phyloP scores from a whole-genome alignment of 352 stramenopile species.

The Pythium dissimile region DNA sequence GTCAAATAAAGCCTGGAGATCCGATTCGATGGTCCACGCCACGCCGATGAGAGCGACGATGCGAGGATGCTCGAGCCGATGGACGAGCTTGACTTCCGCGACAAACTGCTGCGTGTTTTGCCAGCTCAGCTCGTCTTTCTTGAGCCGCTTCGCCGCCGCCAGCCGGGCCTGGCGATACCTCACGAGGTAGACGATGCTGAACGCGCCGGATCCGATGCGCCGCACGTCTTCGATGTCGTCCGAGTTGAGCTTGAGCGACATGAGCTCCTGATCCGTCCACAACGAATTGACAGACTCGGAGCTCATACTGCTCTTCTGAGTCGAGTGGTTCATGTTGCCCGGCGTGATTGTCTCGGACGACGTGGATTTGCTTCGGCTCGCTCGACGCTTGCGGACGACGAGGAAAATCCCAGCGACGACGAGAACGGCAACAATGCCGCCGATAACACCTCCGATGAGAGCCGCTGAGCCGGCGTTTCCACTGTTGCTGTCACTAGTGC shows the following conservation, averaged over 20 bases:
- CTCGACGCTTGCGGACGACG: background rate
- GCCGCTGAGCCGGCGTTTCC: conserved; percentile 16
- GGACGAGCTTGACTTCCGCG: conserved; percentile 72
- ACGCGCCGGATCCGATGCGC: conserved; percentile 37
- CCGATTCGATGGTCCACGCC: conserved; percentile 56
- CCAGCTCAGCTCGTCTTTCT: conserved; percentile 33
- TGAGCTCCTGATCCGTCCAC: conserved; percentile 39
- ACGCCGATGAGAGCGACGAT: conserved; percentile 66
- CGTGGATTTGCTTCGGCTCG: background rate
- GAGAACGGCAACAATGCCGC: conserved; percentile 32
- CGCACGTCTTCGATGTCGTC: conserved; percentile 45
- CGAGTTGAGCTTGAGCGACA: conserved; percentile 30
- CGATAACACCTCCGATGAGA: conserved; percentile 39
- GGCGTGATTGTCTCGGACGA: conserved; percentile 22
- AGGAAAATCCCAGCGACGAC: conserved; percentile 13
- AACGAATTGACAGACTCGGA: conserved; percentile 30
- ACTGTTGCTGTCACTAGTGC: conserved; percentile 1
- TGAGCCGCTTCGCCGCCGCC: conserved; percentile 36
- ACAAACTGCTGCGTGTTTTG: conserved; percentile 54
- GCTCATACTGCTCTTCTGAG: conserved; percentile 3
- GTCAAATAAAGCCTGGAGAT: conserved; percentile 66
- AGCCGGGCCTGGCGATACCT: conserved; percentile 30
- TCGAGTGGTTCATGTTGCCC: conserved; percentile 19
- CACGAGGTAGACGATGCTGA: conserved; percentile 40
- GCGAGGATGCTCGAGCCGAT: conserved; percentile 53